These are phyloP conservation scores for Vitis rupestris DNA, from an alignment of 164 flowering plant species.

Conservation along the genomic window DNA sequence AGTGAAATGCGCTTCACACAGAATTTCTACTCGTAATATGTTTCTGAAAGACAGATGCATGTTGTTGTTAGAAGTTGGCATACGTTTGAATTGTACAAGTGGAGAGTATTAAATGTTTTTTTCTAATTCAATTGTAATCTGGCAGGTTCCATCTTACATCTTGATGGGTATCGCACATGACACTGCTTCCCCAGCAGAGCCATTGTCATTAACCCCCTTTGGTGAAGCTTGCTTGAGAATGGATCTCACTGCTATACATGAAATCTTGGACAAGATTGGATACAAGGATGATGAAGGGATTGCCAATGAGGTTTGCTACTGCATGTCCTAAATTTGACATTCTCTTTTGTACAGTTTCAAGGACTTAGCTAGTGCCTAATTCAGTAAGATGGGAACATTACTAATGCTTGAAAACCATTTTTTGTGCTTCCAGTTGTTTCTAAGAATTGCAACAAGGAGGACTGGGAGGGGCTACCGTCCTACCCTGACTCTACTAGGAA, in stretches of 20 bases:
- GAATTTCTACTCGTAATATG: neutral
- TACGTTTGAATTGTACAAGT: neutral
- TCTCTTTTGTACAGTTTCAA: neutral
- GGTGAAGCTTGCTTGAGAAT: conserved; percentile 86
- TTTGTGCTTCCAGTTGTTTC: neutral
- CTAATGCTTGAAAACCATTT: neutral
- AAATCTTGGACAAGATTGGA: conserved; percentile 77
- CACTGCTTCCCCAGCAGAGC: conserved; percentile 35
- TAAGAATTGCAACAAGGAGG: no score
- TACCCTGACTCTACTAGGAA: no score
- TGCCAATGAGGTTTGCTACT: conserved; percentile 71
- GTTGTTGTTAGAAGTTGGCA: neutral
- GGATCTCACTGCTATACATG: conserved; percentile 90
- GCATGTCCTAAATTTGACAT: neutral
- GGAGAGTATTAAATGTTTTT: neutral
- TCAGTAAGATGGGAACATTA: neutral
- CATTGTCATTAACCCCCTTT: conserved; percentile 60
- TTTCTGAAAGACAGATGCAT: neutral
- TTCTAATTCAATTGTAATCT: conserved; percentile 12
- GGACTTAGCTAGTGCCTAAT: neutral
- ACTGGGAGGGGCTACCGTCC: no score
- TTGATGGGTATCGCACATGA: conserved; percentile 65
- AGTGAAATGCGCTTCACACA: neutral
- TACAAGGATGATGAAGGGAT: conserved; percentile 93
- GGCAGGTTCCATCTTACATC: conserved; percentile 73